Evolutionary conservation across 2,329 filamentous ascomycete species (phyloP).

Genomic region (Seiridium cupressi): DNA sequence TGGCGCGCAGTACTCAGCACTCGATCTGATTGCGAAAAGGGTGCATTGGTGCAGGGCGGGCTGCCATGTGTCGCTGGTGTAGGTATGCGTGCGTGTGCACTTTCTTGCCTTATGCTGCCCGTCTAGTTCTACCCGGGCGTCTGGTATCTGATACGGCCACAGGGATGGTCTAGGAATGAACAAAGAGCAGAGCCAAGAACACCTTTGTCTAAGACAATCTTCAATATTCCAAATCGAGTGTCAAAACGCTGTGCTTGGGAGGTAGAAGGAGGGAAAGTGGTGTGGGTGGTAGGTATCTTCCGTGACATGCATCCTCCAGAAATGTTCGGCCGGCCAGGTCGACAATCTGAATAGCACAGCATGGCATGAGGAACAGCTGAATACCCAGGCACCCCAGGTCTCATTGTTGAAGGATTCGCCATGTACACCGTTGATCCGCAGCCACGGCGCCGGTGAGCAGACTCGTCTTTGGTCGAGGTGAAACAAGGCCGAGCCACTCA

Average conservation of each 20-base stretch:
- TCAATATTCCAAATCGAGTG: neutral
- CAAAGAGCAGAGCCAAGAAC: neutral
- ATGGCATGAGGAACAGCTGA: too few species aligned
- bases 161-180: neutral
- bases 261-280: neutral
- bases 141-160: neutral
- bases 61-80: slow-evolving; percentile 2
- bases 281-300: neutral
- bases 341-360: too few species aligned
- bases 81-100: neutral
- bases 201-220: neutral
- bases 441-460: too few species aligned
- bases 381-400: too few species aligned
- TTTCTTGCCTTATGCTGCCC: neutral
- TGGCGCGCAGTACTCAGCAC: neutral
- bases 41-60: neutral
- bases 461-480: too few species aligned
- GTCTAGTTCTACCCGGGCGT: too few species aligned
- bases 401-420: too few species aligned
- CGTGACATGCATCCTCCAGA: too few species aligned
- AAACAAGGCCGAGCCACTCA: too few species aligned
- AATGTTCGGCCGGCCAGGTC: too few species aligned
- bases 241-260: neutral
- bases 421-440: too few species aligned
- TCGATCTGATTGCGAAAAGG: neutral